Percentiles rank a stretch among this genome's conserved stretches.
Conservation (phyloP, 2,329 filamentous ascomycete species). For the Venturia effusa region DNA sequence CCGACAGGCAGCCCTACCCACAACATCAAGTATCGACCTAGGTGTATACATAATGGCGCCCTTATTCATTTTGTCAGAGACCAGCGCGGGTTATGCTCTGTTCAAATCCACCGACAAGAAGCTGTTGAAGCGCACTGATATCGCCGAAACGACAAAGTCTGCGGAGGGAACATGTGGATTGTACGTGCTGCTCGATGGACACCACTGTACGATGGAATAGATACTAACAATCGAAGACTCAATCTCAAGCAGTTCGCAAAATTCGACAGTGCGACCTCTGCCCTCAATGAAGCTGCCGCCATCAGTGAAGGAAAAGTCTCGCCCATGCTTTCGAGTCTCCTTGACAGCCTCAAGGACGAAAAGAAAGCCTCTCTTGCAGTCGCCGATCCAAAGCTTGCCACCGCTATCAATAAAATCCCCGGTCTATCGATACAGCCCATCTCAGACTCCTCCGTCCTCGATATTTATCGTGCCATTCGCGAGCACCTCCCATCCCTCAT, state of each 20-base stretch:
- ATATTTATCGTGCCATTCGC: constrained; percentile 90
- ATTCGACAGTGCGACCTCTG: constrained; percentile 86
- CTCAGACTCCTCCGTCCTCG: constrained; percentile 69
- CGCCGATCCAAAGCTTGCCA: constrained; percentile 82
- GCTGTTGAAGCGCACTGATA: constrained; percentile 77
- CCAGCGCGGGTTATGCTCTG: constrained; percentile 91
- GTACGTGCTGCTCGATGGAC: constrained; percentile 43
- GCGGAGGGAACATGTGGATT: constrained; percentile 79
- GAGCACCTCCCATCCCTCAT: constrained; percentile 84
- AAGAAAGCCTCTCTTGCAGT: constrained; percentile 94
- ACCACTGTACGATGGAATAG: constrained; percentile 11
- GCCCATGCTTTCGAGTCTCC: constrained; percentile 67
- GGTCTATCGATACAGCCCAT: constrained; percentile 76
- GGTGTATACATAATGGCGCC: constrained; percentile 49
- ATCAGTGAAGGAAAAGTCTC: constrained; percentile 93
- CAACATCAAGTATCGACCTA: not conserved
- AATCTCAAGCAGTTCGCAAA: constrained; percentile 97
- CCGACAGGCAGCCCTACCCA: not conserved
- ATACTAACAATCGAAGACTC: constrained; percentile 43
- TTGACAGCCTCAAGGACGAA: constrained; percentile 89
- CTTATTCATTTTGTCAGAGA: constrained; percentile 88
- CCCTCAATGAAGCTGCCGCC: constrained; percentile 80
- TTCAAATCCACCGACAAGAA: constrained; percentile 99
- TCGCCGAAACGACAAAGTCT: constrained; percentile 62
- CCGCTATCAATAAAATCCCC: constrained; percentile 84